Conservation (phyloP, 2,329 filamentous ascomycete genomes). For the Neopestalotiopsis sp. region DNA sequence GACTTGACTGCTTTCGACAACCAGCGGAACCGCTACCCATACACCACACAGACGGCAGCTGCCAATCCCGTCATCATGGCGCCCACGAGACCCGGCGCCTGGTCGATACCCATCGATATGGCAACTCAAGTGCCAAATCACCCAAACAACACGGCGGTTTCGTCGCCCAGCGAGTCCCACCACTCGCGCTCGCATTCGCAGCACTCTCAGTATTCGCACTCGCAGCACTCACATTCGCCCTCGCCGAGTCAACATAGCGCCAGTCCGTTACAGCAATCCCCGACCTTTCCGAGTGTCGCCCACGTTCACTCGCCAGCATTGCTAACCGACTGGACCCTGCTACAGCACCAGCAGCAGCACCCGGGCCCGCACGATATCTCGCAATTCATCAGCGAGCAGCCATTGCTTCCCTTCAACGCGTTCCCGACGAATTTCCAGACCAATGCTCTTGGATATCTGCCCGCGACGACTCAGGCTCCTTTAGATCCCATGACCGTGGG, state of each 20-base stretch:
- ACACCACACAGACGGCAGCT: slow-evolving; percentile 50
- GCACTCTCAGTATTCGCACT: slow-evolving; percentile 43
- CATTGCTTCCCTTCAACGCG: slow-evolving; percentile 60
- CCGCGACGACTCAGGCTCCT: slow-evolving; percentile 66
- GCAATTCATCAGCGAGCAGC: slow-evolving; percentile 62
- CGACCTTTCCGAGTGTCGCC: slow-evolving; percentile 52
- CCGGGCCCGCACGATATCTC: slow-evolving; percentile 53
- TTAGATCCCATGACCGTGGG: slow-evolving; percentile 63
- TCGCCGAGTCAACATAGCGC: slow-evolving; percentile 56
- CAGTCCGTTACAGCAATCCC: slow-evolving; percentile 60
- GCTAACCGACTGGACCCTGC: slow-evolving; percentile 67
- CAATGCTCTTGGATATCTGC: slow-evolving; percentile 65
- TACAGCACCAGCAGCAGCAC: slow-evolving; percentile 57
- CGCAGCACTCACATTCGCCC: slow-evolving; percentile 46
- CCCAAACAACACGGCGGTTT: slow-evolving; percentile 50
- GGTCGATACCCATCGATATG: slow-evolving; percentile 62
- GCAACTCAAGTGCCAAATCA: slow-evolving; percentile 42
- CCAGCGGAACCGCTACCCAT: slow-evolving; percentile 61
- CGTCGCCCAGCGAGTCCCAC: slow-evolving; percentile 57
- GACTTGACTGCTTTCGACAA: slow-evolving; percentile 63
- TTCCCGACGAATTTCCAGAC: slow-evolving; percentile 59
- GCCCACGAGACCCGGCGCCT: slow-evolving; percentile 47
- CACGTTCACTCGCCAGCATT: slow-evolving; percentile 54
- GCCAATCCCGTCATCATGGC: slow-evolving; percentile 45
- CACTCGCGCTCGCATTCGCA: slow-evolving; percentile 41